Evolutionary conservation across 177 flowering plant species (phyloP), one percentile per base, ranked within the genome.

Genomic region (Telopea speciosissima): DNA sequence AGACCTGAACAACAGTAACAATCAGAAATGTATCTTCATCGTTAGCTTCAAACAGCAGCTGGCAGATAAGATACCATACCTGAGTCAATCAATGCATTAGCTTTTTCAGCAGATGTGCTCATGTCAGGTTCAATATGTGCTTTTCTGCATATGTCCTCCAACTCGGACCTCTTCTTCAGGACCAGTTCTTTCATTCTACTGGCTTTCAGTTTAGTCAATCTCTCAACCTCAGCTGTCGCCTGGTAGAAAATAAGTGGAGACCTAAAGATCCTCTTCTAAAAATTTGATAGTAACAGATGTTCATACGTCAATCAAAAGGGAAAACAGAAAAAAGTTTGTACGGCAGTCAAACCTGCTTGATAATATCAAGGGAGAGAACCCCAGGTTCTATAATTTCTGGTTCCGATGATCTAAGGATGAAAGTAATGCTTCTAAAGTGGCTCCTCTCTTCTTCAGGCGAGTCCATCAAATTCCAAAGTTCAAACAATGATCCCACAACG

Each of bases 131-230:
- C 90, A 62, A 92, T 83, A 76, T 91, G 99, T 63, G 84, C 81
- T 70, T 77, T 74, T 75, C 81, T 73, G 82, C 99, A 95, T 61
- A 91, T 78, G 63, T 95, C 93, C 78, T 95, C 99, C 75, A 92
- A 83, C 70, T 95, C 97, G 25, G 82, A 79, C 79, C 97, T 91
- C 84, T 65, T 90, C 72, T 88, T 95, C 83, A 89, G 73, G n/a
- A 95, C 97, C 63, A 95, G 84, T 75, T 95, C 97, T 76, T 92
- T 92, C 97, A 95, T 89, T 84, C 93, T 88, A 75, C 91, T 87
- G 61, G 97, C 89, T 85, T 95, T 95, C 75, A 92, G 75, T 72
- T 88, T 88, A 68, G 84, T 79, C 3, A 95, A 87, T 79, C 92
- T 84, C 72, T 84, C 90, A 67, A 95, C 92, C 81, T 95, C 97